Percentiles rank a stretch among this genome's conserved stretches.
These are phyloP conservation scores for Eurotiales sp. DNA, from an alignment of 2,329 filamentous ascomycete genomes.

Conservation along the genomic window DNA sequence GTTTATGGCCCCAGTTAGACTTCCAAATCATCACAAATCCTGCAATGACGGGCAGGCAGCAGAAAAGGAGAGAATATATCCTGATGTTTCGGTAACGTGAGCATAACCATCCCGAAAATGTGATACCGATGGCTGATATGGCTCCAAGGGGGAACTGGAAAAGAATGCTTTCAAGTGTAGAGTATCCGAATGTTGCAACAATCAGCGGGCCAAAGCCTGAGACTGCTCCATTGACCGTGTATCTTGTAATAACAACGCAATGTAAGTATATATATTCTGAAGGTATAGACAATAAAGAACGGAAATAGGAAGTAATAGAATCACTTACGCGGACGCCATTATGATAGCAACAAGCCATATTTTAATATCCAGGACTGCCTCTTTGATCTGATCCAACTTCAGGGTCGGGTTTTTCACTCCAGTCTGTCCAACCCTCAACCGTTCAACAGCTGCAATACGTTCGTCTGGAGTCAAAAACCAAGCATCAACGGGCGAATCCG, in stretches of 20 bases:
- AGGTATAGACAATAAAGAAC: too few species aligned
- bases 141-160: constrained; percentile 72
- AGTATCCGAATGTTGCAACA: constrained; percentile 67
- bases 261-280: too few species aligned
- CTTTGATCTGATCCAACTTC: constrained; percentile 57
- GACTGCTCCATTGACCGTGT: constrained; percentile 69
- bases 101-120: constrained; percentile 62
- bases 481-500: constrained; percentile 62
- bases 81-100: constrained; percentile 60
- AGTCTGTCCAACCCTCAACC: constrained; percentile 59
- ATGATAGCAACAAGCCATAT: constrained; percentile 62
- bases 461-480: constrained; percentile 66
- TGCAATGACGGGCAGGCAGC: constrained; percentile 69
- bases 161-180: constrained; percentile 61
- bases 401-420: constrained; percentile 60
- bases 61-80: constrained; percentile 60
- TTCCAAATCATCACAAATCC: constrained; percentile 75
- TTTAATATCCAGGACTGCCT: constrained; percentile 58
- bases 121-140: constrained; percentile 64
- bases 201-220: constrained; percentile 69
- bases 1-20: constrained; percentile 58
- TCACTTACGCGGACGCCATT: constrained; percentile 59
- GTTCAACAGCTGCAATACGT: constrained; percentile 60
- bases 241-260: constrained; percentile 31
- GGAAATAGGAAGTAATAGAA: not conserved